Conservation (phyloP, 2,329 filamentous ascomycete species). For the Coniochaeta hoffmannii region DNA sequence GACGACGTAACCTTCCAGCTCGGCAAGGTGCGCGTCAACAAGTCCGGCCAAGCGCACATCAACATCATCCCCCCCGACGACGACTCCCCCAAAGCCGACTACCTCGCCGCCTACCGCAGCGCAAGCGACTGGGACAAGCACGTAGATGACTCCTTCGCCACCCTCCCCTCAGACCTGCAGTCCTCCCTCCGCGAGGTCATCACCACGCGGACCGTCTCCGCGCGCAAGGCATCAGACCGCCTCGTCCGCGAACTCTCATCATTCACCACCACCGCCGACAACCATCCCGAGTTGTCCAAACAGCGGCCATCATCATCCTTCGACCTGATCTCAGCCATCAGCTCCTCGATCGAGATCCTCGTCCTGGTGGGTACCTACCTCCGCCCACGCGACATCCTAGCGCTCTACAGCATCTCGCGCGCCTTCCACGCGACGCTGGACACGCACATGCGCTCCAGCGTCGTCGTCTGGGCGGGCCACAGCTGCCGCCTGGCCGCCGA, state of each 20-base stretch:
- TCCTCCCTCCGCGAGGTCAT: background rate
- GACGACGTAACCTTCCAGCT: background rate
- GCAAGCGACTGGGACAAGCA: background rate
- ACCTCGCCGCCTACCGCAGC: background rate
- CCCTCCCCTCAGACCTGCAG: background rate
- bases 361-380: conserved; percentile 49
- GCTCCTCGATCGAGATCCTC: conserved; percentile 41
- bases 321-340: conserved; percentile 36
- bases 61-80: background rate
- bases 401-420: conserved; percentile 57
- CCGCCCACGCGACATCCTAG: conserved; percentile 47
- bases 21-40: background rate
- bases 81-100: background rate
- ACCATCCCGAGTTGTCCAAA: no score
- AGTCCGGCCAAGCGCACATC: background rate
- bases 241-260: background rate
- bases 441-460: conserved; percentile 48
- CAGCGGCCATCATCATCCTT: no score
- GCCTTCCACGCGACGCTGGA: conserved; percentile 56
- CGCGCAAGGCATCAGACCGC: background rate
- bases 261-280: background rate
- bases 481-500: conserved; percentile 47
- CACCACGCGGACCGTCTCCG: background rate
- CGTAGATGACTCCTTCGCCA: background rate
- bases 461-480: conserved; percentile 45